These are phyloP conservation scores for Aschersonia sp. DNA, from an alignment of 2,329 filamentous ascomycete species.

Conservation along the genomic window DNA sequence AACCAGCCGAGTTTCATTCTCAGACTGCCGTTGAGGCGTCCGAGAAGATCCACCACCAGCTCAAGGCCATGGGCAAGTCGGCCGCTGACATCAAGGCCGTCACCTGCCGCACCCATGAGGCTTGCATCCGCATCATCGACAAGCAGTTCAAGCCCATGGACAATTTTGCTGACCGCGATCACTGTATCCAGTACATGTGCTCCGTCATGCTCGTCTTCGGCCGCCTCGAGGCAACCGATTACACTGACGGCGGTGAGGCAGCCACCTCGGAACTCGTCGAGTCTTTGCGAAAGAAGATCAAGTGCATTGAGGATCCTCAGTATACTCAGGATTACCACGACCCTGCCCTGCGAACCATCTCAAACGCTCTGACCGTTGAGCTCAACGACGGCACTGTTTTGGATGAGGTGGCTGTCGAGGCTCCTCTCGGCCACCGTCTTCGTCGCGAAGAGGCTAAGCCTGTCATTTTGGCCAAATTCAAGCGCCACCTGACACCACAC, in stretches of 20 bases:
- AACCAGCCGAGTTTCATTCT: conserved; percentile 80
- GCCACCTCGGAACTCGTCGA: conserved; percentile 83
- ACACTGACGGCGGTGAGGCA: conserved; percentile 83
- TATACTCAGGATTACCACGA: conserved; percentile 96
- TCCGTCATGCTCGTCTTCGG: conserved; percentile 92
- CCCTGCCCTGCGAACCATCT: conserved; percentile 84
- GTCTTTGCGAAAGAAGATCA: conserved; percentile 82
- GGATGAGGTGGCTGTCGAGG: conserved; percentile 84
- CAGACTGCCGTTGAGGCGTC: conserved; percentile 96
- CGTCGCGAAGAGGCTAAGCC: conserved; percentile 95
- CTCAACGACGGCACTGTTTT: conserved; percentile 88
- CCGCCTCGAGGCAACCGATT: conserved; percentile 85
- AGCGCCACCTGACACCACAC: conserved; percentile 79
- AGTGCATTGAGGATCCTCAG: conserved; percentile 88
- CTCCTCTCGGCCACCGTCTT: conserved; percentile 82
- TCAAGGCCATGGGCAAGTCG: conserved; percentile 75
- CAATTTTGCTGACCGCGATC: conserved; percentile 98
- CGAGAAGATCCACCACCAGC: conserved; percentile 71
- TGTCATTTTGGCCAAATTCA: conserved; percentile 89
- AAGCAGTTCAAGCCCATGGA: conserved; percentile 99
- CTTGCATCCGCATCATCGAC: conserved; percentile 97
- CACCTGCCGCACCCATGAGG: conserved; percentile 93
- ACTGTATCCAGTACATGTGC: conserved; percentile 99
- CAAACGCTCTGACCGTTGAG: conserved; percentile 89
- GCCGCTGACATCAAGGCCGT: conserved; percentile 88